Evolutionary conservation across 768 basidiomycete species (phyloP), one percentile per base, ranked within the genome.

Genomic region (Austroboletus festivus): DNA sequence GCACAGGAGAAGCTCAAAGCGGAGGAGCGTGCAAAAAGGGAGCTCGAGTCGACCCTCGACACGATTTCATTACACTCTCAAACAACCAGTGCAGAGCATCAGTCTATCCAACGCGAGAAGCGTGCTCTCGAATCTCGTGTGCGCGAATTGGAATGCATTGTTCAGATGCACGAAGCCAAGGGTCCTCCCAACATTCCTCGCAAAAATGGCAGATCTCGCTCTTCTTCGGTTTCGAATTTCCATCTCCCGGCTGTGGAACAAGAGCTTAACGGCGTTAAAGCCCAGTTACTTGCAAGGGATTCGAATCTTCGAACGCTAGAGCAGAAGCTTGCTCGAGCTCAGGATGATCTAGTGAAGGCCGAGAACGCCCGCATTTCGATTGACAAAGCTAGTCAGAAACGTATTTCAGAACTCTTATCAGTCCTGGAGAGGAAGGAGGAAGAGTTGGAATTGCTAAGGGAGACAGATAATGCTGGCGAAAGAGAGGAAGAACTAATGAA

Each of bases 401-500:
- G 78, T 47, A 61, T 85, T 3, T 65, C 68, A 19, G 71, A 74
- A 12, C 60, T 85, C 37, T 59, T 68, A 38, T 64, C 68, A 2
- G 57, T 58, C 16, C 53, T 88, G 50, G 75, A 78, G 38, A 79
- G 77, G 54, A 81, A 74, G 56, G 79, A 83, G 24, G 80, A 81
- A 34, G 87, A 89, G 52, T 54, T 88, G 10, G 65, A 64, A 18
- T 74, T 70, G 37, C 46, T 80, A 38, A 70, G 60, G 57, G 70
- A 63, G 8, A 59, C 66, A 20, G 78, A 70, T 2, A 59, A 63
- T 42, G 65, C 73, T 22, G 70, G 65, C 19, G 69, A 70, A 50
- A 70, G 86, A 43, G 87, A 89, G 60, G 74, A 76, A 21, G 81
- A 81, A 46, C 58, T 89, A 23, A 51, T 83, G 61, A 73, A 75